Evolutionary conservation across 1,284 basidiomycete species (phyloP).

Genomic region (Naganishia cerealis): DNA sequence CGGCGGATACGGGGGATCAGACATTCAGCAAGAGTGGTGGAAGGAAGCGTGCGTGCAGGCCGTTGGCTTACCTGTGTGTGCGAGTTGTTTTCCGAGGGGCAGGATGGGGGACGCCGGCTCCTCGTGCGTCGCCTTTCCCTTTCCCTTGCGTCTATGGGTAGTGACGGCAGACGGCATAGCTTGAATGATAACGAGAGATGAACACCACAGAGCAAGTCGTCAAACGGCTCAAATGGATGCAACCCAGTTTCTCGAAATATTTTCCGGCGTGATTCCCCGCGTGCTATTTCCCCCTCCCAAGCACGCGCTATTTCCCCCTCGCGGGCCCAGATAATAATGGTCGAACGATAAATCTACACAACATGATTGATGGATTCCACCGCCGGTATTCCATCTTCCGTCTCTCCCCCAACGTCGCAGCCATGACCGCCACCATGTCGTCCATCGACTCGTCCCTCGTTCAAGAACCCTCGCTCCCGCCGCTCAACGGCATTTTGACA

Average conservation of each 20-base stretch:
- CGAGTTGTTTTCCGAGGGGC: constrained; percentile 83
- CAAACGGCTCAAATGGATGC: background rate
- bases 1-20: constrained; percentile 15
- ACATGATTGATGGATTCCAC: background rate
- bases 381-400: background rate
- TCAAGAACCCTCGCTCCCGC: constrained; percentile 19
- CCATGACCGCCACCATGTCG: constrained; percentile 24
- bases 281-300: background rate
- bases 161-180: constrained; percentile 18
- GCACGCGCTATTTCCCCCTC: background rate
- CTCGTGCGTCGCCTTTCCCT: constrained; percentile 19
- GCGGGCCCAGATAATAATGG: background rate
- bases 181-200: background rate
- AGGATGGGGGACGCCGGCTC: constrained; percentile 36
- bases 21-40: constrained; percentile 37
- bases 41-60: background rate
- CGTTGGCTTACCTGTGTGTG: constrained; percentile 71
- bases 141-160: constrained; percentile 24
- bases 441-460: constrained; percentile 15
- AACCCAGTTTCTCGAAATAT: constrained; percentile 5
- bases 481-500: background rate
- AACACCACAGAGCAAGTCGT: background rate
- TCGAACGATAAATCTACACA: constrained; percentile 10
- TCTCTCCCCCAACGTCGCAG: background rate
- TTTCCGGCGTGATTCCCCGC: constrained; percentile 3